Evolutionary conservation across 2,329 filamentous ascomycete species (phyloP).

Genomic region (Cladosporium halotolerans): DNA sequence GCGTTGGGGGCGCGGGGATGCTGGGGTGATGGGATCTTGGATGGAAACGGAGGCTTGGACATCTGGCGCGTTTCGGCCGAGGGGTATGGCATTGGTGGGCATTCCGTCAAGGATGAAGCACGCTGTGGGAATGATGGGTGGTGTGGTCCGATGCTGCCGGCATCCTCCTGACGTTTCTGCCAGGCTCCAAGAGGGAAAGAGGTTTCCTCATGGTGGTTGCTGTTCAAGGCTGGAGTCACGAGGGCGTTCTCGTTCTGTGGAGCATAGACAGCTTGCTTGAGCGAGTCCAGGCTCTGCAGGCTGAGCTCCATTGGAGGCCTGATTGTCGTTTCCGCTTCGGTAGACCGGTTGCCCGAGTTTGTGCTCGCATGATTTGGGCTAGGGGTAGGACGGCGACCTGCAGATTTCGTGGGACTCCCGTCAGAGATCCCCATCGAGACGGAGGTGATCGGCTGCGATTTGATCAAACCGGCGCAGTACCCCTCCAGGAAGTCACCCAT

Average conservation of each 20-base stretch:
- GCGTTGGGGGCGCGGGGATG: not conserved
- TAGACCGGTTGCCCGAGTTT: constrained; percentile 8
- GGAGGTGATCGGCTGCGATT: constrained; percentile 16
- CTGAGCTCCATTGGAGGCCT: constrained; percentile 20
- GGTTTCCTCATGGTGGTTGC: constrained; percentile 21
- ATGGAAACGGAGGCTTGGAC: no score
- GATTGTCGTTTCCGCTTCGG: constrained; percentile 4
- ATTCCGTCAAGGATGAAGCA: constrained; percentile 15
- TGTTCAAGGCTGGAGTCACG: constrained; percentile 25
- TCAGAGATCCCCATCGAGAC: constrained; percentile 14
- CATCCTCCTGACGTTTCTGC: constrained; percentile 21
- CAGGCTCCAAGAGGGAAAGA: constrained; percentile 26
- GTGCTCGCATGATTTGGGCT: constrained; percentile 2
- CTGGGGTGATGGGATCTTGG: no score
- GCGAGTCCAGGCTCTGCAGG: constrained; percentile 21
- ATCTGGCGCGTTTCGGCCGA: not conserved
- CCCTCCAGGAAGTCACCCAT: constrained; percentile 27
- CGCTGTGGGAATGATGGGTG: constrained; percentile 21
- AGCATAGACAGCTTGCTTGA: constrained; percentile 28
- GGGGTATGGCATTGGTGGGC: constrained; percentile 4
- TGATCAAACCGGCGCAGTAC: constrained; percentile 30
- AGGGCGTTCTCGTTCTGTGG: constrained; percentile 30
- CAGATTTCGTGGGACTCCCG: constrained; percentile 21
- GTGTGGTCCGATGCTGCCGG: constrained; percentile 6
- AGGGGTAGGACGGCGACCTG: constrained; percentile 23